Conservation (phyloP, 192 early-diverging fungal genomes). For the Coemansia asiatica region DNA sequence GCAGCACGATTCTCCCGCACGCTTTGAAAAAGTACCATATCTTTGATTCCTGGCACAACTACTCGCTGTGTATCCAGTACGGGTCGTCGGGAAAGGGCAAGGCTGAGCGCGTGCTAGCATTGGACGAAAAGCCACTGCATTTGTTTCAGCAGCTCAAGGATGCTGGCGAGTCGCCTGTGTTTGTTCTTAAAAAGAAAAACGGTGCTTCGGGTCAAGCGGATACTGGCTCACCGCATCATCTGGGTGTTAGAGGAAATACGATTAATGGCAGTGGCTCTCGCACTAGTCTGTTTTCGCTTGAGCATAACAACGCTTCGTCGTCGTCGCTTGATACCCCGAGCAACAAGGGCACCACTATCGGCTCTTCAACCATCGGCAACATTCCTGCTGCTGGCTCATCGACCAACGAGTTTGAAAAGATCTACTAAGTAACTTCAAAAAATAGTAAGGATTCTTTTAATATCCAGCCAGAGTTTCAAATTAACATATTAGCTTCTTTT, state of each 20-base stretch:
- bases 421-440: constrained; percentile 5
- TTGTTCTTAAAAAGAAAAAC: constrained; percentile 67
- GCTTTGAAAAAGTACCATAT: constrained; percentile 93
- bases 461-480: neutral
- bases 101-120: constrained; percentile 65
- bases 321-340: constrained; percentile 43
- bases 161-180: constrained; percentile 67
- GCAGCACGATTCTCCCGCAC: constrained; percentile 80
- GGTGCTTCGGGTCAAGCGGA: constrained; percentile 8
- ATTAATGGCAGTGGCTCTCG: constrained; percentile 27
- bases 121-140: constrained; percentile 73
- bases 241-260: constrained; percentile 7
- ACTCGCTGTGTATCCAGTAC: constrained; percentile 79
- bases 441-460: neutral
- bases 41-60: constrained; percentile 80
- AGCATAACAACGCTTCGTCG: constrained; percentile 46
- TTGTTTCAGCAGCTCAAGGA: constrained; percentile 74
- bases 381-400: constrained; percentile 14
- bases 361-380: constrained; percentile 17
- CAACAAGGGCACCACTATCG: constrained; percentile 13
- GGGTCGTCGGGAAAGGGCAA: constrained; percentile 55
- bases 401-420: constrained; percentile 42
- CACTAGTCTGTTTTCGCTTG: constrained; percentile 43
- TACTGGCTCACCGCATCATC: neutral
- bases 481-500: neutral